phyloP scores from a whole-genome alignment of 2,329 filamentous ascomycete genomes.

The Xylariales sp. region DNA sequence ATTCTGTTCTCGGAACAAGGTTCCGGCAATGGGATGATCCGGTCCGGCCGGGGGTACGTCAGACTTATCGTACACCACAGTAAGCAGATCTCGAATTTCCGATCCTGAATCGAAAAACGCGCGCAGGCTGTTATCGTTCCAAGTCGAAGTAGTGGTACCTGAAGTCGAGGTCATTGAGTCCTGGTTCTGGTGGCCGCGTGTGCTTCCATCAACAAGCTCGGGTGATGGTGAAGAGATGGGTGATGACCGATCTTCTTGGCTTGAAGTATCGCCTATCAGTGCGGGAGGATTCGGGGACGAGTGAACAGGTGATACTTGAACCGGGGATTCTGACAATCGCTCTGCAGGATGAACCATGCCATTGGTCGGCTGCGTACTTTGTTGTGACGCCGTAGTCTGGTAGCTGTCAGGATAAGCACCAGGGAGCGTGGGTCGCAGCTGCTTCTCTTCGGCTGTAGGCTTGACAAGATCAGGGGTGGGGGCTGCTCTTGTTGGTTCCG shows the following conservation, averaged over 20 bases:
- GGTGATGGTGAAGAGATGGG: conserved; percentile 61
- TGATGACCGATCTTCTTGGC: conserved; percentile 62
- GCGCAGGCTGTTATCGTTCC: conserved; percentile 82
- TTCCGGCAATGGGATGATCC: conserved; percentile 81
- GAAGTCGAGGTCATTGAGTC: conserved; percentile 51
- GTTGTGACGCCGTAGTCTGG: conserved; percentile 23
- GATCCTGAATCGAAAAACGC: conserved; percentile 88
- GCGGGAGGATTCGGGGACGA: conserved; percentile 56
- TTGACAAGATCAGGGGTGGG: conserved; percentile 9
- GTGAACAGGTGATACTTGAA: conserved; percentile 56
- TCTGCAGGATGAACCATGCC: conserved; percentile 25
- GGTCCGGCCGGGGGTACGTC: conserved; percentile 72
- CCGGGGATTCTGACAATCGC: conserved; percentile 63
- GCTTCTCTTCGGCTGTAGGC: conserved; percentile 17
- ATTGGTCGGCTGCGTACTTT: conserved; percentile 27
- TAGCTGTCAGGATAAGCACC: conserved; percentile 39
- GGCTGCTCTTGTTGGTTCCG: conserved; percentile 7
- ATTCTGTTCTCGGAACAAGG: conserved; percentile 82
- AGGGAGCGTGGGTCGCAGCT: conserved; percentile 28
- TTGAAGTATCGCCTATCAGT: conserved; percentile 67
- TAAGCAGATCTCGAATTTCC: conserved; percentile 83
- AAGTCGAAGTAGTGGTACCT: conserved; percentile 58
- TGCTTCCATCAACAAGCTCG: conserved; percentile 49
- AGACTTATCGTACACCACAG: conserved; percentile 89
- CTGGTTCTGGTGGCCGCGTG: conserved; percentile 36